Conservation (phyloP, 768 basidiomycete genomes). For the Calocybe cyanea region DNA sequence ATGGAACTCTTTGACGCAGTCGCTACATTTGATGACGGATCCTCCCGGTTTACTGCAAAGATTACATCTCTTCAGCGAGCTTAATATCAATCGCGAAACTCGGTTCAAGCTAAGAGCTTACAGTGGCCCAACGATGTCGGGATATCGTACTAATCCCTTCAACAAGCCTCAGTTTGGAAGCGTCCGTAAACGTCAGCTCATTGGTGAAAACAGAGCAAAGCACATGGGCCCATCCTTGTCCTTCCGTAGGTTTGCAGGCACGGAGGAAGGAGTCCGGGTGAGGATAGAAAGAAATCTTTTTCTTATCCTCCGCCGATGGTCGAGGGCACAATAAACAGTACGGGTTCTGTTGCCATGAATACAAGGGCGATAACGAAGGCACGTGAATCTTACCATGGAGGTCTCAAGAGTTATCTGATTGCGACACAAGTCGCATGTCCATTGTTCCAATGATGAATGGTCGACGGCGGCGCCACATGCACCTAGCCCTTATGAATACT, state of each 20-base stretch:
- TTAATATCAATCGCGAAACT: neutral
- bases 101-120: slow-evolving; percentile 33
- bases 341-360: slow-evolving; percentile 48
- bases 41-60: slow-evolving; percentile 73
- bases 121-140: slow-evolving; percentile 67
- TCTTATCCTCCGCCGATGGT: slow-evolving; percentile 44
- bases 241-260: slow-evolving; percentile 87
- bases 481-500: too few species aligned
- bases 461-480: slow-evolving; percentile 68
- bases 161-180: slow-evolving; percentile 65
- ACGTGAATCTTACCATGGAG: slow-evolving; percentile 54
- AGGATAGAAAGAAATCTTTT: slow-evolving; percentile 39
- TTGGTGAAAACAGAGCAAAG: slow-evolving; percentile 86
- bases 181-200: slow-evolving; percentile 81
- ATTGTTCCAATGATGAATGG: slow-evolving; percentile 60
- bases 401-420: slow-evolving; percentile 82
- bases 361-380: slow-evolving; percentile 4
- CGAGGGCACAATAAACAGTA: slow-evolving; percentile 85
- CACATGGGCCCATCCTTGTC: slow-evolving; percentile 89
- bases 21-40: slow-evolving; percentile 78
- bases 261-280: slow-evolving; percentile 64
- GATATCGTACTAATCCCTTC: slow-evolving; percentile 82
- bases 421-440: slow-evolving; percentile 86
- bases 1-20: slow-evolving; percentile 81
- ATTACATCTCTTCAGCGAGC: slow-evolving; percentile 55